Evolutionary conservation across 768 basidiomycete genomes (phyloP).

Genomic region (Phaeotremella skinneri): DNA sequence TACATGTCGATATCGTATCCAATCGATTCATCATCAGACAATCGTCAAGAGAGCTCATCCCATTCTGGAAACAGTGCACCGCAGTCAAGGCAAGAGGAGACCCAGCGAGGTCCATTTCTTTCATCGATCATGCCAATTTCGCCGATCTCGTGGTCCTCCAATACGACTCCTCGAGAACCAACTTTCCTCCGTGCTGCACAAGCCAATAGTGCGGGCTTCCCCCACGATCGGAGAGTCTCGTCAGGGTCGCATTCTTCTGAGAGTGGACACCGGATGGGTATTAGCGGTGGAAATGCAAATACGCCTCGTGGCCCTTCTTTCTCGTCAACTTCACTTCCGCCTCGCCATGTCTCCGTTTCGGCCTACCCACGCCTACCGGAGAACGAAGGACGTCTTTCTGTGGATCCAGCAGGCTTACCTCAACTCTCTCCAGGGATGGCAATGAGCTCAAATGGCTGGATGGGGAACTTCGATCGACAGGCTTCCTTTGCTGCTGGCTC

Average conservation of each 20-base stretch:
- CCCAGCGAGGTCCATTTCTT: constrained; percentile 21
- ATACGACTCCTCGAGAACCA: constrained; percentile 22
- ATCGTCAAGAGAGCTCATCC: not conserved
- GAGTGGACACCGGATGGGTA: not conserved
- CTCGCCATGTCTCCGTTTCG: constrained; percentile 27
- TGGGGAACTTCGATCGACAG: not conserved
- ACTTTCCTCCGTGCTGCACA: constrained; percentile 17
- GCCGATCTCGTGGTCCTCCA: constrained; percentile 17
- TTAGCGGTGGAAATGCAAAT: constrained; percentile 4
- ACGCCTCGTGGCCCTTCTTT: constrained; percentile 5
- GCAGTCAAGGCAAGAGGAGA: not conserved
- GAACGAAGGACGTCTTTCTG: not conserved
- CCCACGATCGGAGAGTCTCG: not conserved
- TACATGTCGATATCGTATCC: not conserved
- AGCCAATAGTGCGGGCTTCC: constrained; percentile 10
- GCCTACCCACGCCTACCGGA: constrained; percentile 14
- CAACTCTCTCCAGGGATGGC: not conserved
- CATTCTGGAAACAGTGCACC: not conserved
- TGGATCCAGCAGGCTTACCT: not conserved
- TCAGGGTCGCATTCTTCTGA: not conserved
- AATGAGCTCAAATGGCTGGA: not conserved
- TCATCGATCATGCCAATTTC: constrained; percentile 25
- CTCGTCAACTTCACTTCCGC: constrained; percentile 7
- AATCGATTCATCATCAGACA: not conserved
- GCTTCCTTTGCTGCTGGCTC: not conserved